Evolutionary conservation across 2,329 filamentous ascomycete genomes (phyloP).

Genomic region (Aspergillus fijiensis): DNA sequence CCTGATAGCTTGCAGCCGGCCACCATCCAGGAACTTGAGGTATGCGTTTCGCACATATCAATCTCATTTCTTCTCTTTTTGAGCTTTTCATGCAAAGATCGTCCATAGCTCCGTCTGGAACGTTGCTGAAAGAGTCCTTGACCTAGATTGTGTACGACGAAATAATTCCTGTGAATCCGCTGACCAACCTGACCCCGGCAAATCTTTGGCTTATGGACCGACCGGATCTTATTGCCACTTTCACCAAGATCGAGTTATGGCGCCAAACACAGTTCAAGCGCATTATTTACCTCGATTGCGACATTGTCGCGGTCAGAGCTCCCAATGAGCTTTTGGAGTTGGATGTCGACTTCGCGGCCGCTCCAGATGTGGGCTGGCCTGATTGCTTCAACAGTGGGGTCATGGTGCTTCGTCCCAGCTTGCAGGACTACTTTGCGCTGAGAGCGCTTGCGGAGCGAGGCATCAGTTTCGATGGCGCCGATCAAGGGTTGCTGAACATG

Average conservation of each 20-base stretch:
- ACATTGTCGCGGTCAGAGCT: conserved; percentile 84
- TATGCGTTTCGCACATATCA: conserved; percentile 31
- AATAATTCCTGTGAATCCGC: conserved; percentile 77
- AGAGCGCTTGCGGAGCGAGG: conserved; percentile 79
- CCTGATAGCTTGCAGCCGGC: conserved; percentile 73
- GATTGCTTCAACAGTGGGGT: conserved; percentile 98
- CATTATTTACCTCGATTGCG: conserved; percentile 92
- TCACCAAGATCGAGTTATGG: conserved; percentile 97
- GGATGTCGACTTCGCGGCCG: conserved; percentile 64
- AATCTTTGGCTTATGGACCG: conserved; percentile 93
- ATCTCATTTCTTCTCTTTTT: conserved; percentile 3
- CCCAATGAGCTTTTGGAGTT: conserved; percentile 87
- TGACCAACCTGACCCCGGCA: conserved; percentile 72
- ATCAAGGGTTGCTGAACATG: conserved; percentile 93
- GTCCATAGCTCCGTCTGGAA: neutral
- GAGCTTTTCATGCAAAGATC: neutral
- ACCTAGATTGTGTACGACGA: conserved; percentile 78
- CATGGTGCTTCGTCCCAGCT: conserved; percentile 83
- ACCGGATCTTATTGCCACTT: conserved; percentile 83
- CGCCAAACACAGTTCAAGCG: conserved; percentile 83
- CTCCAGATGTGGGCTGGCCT: conserved; percentile 95
- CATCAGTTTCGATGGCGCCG: conserved; percentile 93
- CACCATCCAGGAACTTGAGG: conserved; percentile 76
- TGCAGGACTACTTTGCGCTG: conserved; percentile 84
- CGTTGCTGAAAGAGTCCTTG: neutral